Percentiles rank a stretch among this genome's conserved stretches.
These are phyloP conservation scores for Pichia kluyveri DNA, from an alignment of 805 yeast genomes.

Conservation along the genomic window DNA sequence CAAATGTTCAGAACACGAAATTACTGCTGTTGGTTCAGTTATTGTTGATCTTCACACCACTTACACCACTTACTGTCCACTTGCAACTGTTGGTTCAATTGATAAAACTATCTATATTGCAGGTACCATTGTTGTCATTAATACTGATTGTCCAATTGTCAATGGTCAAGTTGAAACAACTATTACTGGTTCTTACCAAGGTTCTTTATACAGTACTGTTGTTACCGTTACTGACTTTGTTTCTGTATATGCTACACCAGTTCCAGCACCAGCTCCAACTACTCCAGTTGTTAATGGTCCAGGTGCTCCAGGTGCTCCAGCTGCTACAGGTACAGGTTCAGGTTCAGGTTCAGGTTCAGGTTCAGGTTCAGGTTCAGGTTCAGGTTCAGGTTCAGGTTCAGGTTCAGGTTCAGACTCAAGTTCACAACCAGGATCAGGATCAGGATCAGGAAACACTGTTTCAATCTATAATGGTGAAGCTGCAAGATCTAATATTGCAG, in stretches of 20 bases:
- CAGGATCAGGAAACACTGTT: background rate
- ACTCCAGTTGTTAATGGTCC: too few relatives aligned
- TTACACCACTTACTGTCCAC: constrained; percentile 12
- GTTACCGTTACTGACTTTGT: background rate
- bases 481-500: constrained; percentile 9
- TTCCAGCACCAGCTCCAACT: too few relatives aligned
- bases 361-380: background rate
- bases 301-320: background rate
- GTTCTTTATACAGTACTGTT: background rate
- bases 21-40: constrained; percentile 10
- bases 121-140: background rate
- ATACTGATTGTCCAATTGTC: background rate
- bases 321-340: too few relatives aligned
- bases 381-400: background rate
- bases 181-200: background rate
- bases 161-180: background rate
- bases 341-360: background rate
- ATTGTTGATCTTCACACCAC: constrained; percentile 18
- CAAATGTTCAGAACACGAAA: constrained; percentile 9
- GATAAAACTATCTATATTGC: too few relatives aligned
- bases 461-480: constrained; percentile 13
- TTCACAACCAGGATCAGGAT: background rate
- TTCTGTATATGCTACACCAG: background rate
- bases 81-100: background rate
- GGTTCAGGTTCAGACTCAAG: background rate